Conservation (phyloP, 83 land plant species). For the Diphasiastrum complanatum region DNA sequence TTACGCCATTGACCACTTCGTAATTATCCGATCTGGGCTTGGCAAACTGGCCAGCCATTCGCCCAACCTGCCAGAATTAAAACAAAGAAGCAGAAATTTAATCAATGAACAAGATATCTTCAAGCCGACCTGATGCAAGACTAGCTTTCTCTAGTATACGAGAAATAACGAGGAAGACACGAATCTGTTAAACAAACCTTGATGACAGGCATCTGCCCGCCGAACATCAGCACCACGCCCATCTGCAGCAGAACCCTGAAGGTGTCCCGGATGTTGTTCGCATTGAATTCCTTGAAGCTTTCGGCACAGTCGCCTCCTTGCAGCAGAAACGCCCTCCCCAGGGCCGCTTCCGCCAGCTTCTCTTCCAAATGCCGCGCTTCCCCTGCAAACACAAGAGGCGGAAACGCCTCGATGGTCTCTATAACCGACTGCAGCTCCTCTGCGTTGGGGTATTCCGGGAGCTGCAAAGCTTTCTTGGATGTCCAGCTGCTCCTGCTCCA, state of each 20-base stretch:
- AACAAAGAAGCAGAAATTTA: slow-evolving; percentile 6
- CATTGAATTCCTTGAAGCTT: too few species aligned
- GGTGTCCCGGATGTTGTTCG: slow-evolving; percentile 6
- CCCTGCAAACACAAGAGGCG: slow-evolving; percentile 14
- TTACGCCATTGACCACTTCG: slow-evolving; percentile 8
- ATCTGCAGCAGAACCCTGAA: slow-evolving; percentile 9
- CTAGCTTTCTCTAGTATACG: too few species aligned
- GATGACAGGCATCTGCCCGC: too few species aligned
- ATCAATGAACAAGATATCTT: not conserved
- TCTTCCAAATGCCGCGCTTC: slow-evolving; percentile 7
- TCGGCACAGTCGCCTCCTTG: slow-evolving; percentile 14
- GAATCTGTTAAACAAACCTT: too few species aligned
- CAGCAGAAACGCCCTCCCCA: slow-evolving; percentile 8
- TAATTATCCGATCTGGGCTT: not conserved
- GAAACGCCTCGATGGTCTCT: not conserved
- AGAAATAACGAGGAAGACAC: too few species aligned
- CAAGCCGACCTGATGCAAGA: too few species aligned
- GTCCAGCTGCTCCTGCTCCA: slow-evolving; percentile 9
- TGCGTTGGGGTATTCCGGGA: slow-evolving; percentile 1
- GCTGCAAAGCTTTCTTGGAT: slow-evolving; percentile 14
- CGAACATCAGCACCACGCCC: too few species aligned
- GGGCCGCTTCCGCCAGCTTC: too few species aligned
- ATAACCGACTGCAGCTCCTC: slow-evolving; percentile 3
- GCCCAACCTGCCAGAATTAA: not conserved
- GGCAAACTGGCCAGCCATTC: too few species aligned